Percentiles rank a stretch among this genome's conserved stretches.
phyloP scores from a whole-genome alignment of 371 early-diverging fungal genomes.

The Cladochytrium tenue region DNA sequence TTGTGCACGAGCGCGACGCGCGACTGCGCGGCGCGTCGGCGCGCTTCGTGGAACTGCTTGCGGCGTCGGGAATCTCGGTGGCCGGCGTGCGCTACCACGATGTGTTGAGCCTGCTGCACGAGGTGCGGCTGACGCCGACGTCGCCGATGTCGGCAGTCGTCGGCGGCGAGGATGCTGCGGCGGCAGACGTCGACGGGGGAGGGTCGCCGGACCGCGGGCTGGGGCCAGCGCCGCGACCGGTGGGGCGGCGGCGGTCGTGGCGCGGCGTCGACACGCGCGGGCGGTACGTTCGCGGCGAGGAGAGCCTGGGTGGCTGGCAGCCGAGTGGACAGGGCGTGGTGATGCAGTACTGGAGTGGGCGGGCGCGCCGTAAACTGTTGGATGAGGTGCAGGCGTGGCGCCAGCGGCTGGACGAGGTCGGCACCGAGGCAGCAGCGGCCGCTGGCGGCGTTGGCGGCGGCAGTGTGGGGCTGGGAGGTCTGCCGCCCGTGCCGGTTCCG shows the following conservation, averaged over 20 bases:
- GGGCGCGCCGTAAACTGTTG: constrained; percentile 36
- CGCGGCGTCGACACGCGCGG: constrained; percentile 62
- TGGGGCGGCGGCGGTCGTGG: neutral
- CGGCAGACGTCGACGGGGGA: neutral
- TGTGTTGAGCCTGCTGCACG: neutral
- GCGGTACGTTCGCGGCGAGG: constrained; percentile 85
- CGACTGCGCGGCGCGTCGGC: constrained; percentile 23
- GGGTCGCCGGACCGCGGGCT: neutral
- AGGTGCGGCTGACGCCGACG: neutral
- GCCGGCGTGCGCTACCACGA: neutral
- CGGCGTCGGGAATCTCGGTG: constrained; percentile 10
- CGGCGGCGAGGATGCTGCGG: neutral
- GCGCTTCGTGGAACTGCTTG: constrained; percentile 10
- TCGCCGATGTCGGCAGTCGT: neutral
- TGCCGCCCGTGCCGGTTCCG: neutral
- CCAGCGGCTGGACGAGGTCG: constrained; percentile 15
- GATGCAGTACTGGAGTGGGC: constrained; percentile 56
- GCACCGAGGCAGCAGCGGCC: neutral
- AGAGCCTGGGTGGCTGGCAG: constrained; percentile 71
- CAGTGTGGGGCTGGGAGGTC: neutral
- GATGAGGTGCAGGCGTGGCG: constrained; percentile 49
- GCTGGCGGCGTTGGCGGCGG: neutral
- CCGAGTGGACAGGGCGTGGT: constrained; percentile 75
- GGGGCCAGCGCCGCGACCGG: neutral
- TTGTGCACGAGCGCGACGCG: constrained; percentile 32